A percentile compares a stretch with the other conserved stretches of the same genome.
Evolutionary conservation across 208 protist genomes (phyloP).

Genomic region (Leishmania martiniquensis): DNA sequence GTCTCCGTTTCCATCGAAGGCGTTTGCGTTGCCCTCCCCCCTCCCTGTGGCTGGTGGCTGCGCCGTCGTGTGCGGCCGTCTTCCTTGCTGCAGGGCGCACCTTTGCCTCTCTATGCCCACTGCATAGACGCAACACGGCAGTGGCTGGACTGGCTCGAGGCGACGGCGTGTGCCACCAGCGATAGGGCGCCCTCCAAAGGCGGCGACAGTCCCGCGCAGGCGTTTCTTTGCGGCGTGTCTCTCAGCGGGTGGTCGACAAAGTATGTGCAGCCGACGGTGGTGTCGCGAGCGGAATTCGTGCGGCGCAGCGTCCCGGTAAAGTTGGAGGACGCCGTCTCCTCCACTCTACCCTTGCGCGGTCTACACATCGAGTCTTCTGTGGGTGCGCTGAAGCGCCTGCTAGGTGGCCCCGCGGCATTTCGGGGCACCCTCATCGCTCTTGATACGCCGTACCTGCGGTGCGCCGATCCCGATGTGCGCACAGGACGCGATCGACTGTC

Average conservation of each 20-base stretch:
- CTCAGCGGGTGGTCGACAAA: constrained; percentile 23
- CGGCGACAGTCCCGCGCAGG: not conserved
- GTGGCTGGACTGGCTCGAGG: constrained; percentile 30
- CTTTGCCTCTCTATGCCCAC: constrained; percentile 24
- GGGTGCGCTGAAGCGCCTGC: constrained; percentile 3
- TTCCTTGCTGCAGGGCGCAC: not conserved
- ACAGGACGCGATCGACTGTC: constrained; percentile 1
- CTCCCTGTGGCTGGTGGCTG: constrained; percentile 33
- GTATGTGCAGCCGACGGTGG: constrained; percentile 11
- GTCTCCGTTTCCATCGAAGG: not conserved
- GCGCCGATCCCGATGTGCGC: not conserved
- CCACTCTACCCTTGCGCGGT: constrained; percentile 23
- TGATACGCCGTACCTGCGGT: constrained; percentile 21
- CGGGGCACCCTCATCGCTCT: constrained; percentile 17
- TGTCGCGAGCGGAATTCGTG: not conserved
- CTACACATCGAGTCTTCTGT: constrained; percentile 24
- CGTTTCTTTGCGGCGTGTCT: constrained; percentile 21
- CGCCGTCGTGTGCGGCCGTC: not conserved
- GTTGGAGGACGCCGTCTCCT: constrained; percentile 18
- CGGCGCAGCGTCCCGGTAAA: not conserved
- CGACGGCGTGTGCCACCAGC: not conserved
- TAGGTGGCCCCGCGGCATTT: constrained; percentile 8
- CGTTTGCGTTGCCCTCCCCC: constrained; percentile 18
- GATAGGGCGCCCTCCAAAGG: not conserved
- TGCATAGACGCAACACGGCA: constrained; percentile 25